Conservation (phyloP, 2,329 filamentous ascomycete species). For the Ceratocystis albifundus region DNA sequence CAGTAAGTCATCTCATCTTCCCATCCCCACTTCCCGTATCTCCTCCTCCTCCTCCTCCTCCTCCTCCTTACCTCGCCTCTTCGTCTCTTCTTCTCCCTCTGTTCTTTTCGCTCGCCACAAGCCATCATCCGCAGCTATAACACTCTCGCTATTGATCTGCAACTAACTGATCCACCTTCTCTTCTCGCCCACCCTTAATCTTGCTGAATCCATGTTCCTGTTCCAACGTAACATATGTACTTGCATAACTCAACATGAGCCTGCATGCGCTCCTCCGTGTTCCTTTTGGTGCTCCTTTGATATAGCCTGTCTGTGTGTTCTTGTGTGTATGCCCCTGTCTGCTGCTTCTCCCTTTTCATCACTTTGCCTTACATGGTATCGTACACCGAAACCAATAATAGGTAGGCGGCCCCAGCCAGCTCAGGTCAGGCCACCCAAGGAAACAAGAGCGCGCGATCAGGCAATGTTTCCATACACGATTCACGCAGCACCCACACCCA, state of each 20-base stretch:
- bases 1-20: too few species aligned
- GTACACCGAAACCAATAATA: too few species aligned
- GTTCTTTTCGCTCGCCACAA: background rate
- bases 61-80: background rate
- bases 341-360: background rate
- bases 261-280: background rate
- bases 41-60: too few species aligned
- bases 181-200: constrained; percentile 7
- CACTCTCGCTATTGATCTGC: constrained; percentile 7
- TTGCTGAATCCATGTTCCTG: background rate
- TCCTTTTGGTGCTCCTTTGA: too few species aligned
- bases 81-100: constrained; percentile 3
- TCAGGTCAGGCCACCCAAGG: too few species aligned
- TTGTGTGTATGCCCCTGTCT: background rate
- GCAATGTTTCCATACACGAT: too few species aligned
- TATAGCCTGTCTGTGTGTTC: too few species aligned
- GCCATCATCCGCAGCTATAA: background rate
- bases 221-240: background rate
- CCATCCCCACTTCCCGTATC: too few species aligned
- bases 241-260: background rate
- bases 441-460: too few species aligned
- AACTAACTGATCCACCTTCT: background rate
- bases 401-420: too few species aligned
- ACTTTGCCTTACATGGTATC: background rate
- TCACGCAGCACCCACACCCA: too few species aligned